Percentiles rank a stretch among this genome's conserved stretches.
Evolutionary conservation across 1,284 basidiomycete species (phyloP).

Genomic region (Leccinum subrobustum): DNA sequence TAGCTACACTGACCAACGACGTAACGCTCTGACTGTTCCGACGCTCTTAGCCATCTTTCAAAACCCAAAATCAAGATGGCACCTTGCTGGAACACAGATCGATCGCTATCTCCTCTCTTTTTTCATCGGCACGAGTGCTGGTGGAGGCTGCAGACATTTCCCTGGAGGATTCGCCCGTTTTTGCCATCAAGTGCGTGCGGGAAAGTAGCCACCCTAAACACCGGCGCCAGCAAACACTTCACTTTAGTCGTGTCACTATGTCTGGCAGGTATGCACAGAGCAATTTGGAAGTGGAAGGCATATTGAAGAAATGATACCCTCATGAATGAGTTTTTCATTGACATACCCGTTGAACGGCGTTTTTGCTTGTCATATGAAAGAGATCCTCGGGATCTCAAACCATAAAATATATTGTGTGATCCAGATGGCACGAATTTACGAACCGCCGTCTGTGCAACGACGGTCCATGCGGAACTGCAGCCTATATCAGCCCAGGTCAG

Average conservation of each 20-base stretch:
- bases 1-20: too few species aligned
- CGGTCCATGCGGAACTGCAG: background rate
- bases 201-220: background rate
- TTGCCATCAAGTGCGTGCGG: background rate
- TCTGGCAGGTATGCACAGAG: background rate
- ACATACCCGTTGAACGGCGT: background rate
- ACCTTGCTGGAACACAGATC: background rate
- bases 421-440: background rate
- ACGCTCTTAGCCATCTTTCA: background rate
- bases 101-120: background rate
- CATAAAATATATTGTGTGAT: background rate
- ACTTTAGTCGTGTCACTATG: background rate
- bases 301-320: background rate
- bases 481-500: conserved; percentile 49
- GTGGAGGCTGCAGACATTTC: background rate
- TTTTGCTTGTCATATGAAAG: background rate
- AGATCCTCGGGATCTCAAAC: background rate
- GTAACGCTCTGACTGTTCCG: conserved; percentile 41
- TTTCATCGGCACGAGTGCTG: background rate
- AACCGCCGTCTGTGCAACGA: background rate
- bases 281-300: background rate
- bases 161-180: background rate
- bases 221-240: background rate
- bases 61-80: background rate
- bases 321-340: background rate